Evolutionary conservation across 2,329 filamentous ascomycete species (phyloP).

Genomic region (Plectosphaerella sp.): DNA sequence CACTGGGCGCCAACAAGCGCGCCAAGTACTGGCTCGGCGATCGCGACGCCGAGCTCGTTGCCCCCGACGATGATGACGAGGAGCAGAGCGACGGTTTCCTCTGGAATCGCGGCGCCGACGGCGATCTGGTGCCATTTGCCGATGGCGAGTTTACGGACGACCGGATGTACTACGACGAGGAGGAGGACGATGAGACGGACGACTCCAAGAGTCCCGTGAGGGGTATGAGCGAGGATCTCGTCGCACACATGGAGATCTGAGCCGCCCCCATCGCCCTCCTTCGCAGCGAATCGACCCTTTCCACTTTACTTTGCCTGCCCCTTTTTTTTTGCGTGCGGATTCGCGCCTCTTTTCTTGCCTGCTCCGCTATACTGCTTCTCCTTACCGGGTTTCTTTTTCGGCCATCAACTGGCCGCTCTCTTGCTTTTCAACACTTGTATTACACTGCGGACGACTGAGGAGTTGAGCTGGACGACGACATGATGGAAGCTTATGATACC

Average conservation of each 20-base stretch:
- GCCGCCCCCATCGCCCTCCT: slow-evolving; percentile 6
- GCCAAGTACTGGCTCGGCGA: slow-evolving; percentile 86
- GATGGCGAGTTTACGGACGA: slow-evolving; percentile 47
- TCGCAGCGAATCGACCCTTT: background rate
- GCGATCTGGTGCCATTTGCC: slow-evolving; percentile 49
- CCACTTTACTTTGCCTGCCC: background rate
- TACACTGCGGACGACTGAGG: background rate
- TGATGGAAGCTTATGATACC: background rate
- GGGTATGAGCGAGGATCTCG: slow-evolving; percentile 60
- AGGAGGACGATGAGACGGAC: slow-evolving; percentile 15
- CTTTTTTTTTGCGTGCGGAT: slow-evolving; percentile 7
- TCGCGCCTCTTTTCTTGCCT: slow-evolving; percentile 1
- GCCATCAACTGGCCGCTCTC: background rate
- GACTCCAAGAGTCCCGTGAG: slow-evolving; percentile 34
- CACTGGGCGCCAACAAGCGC: slow-evolving; percentile 65
- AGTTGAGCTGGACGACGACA: background rate
- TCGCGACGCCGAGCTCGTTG: slow-evolving; percentile 44
- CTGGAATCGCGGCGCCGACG: slow-evolving; percentile 56
- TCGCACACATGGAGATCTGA: slow-evolving; percentile 59
- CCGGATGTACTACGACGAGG: slow-evolving; percentile 38
- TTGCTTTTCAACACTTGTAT: background rate
- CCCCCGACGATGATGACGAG: slow-evolving; percentile 43
- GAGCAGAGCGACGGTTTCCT: slow-evolving; percentile 45
- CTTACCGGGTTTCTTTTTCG: background rate
- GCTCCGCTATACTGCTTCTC: slow-evolving; percentile 5